A percentile compares a stretch with the other conserved stretches of the same genome.
Conservation (phyloP, 139 green algal genomes). For the Chlamydomonas eustigma region DNA sequence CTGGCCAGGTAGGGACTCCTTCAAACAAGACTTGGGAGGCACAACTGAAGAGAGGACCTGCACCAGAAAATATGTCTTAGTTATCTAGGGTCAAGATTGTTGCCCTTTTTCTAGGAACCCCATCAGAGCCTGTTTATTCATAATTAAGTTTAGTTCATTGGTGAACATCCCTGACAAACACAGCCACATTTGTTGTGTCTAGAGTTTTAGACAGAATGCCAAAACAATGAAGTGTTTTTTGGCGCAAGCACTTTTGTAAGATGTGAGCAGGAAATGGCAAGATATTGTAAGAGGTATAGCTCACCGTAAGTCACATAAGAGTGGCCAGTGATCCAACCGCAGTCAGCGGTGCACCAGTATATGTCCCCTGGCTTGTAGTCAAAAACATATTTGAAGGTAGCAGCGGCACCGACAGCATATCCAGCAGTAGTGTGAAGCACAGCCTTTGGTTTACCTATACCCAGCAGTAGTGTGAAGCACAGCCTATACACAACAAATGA, state of each 20-base stretch:
- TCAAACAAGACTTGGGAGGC: conserved; percentile 85
- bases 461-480: conserved; percentile 69
- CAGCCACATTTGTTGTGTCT: no score
- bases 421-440: conserved; percentile 86
- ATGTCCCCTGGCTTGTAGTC: conserved; percentile 73
- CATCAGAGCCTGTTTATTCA: no score
- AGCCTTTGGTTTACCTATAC: conserved; percentile 89
- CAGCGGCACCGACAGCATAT: conserved; percentile 74
- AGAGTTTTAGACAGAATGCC: no score
- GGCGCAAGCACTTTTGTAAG: no score
- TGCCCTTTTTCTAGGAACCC: no score
- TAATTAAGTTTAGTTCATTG: no score
- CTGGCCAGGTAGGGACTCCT: conserved; percentile 83
- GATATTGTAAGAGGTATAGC: not conserved
- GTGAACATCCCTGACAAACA: no score
- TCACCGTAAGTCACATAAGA: conserved; percentile 9
- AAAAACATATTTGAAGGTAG: conserved; percentile 75
- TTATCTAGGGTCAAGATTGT: no score
- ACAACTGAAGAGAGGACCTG: conserved; percentile 74
- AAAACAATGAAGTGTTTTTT: no score
- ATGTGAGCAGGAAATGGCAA: no score
- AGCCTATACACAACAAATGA: no score
- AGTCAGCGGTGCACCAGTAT: conserved; percentile 96
- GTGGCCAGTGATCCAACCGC: conserved; percentile 93
- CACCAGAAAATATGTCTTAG: not conserved